Conservation (phyloP, 1,139 yeast species). For the Ashbya aceris region DNA sequence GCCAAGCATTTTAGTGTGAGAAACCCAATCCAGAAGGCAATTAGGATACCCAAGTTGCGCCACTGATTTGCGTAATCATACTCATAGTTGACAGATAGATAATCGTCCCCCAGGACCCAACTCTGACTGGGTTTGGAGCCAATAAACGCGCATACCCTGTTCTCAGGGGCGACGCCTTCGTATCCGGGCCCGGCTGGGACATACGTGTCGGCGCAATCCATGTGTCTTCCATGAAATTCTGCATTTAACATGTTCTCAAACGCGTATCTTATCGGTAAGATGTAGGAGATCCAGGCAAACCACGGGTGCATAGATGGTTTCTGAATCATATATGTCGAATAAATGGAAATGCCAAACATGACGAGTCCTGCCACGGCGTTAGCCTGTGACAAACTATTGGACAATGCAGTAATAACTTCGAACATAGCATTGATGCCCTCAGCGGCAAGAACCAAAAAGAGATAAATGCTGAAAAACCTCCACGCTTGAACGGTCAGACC, state of each 20-base stretch:
- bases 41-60: conserved; percentile 45
- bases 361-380: conserved; percentile 44
- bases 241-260: conserved; percentile 47
- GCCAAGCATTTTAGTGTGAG: conserved; percentile 31
- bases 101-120: conserved; percentile 40
- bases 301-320: conserved; percentile 54
- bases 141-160: conserved; percentile 43
- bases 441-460: conserved; percentile 37
- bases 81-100: conserved; percentile 31
- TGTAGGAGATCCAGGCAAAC: conserved; percentile 55
- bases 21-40: conserved; percentile 36
- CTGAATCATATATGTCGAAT: conserved; percentile 49
- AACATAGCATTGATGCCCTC: conserved; percentile 39
- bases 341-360: conserved; percentile 40
- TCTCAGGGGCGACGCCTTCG: conserved; percentile 31
- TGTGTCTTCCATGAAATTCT: conserved; percentile 48
- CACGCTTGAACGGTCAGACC: conserved; percentile 44
- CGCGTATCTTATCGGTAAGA: conserved; percentile 48
- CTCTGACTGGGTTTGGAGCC: conserved; percentile 37
- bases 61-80: conserved; percentile 37
- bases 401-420: conserved; percentile 42
- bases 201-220: conserved; percentile 40
- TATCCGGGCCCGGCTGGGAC: conserved; percentile 49
- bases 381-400: conserved; percentile 41
- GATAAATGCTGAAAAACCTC: conserved; percentile 42